Conservation (phyloP, 2,329 filamentous ascomycete species). For the Thermochaetoides dissita region DNA sequence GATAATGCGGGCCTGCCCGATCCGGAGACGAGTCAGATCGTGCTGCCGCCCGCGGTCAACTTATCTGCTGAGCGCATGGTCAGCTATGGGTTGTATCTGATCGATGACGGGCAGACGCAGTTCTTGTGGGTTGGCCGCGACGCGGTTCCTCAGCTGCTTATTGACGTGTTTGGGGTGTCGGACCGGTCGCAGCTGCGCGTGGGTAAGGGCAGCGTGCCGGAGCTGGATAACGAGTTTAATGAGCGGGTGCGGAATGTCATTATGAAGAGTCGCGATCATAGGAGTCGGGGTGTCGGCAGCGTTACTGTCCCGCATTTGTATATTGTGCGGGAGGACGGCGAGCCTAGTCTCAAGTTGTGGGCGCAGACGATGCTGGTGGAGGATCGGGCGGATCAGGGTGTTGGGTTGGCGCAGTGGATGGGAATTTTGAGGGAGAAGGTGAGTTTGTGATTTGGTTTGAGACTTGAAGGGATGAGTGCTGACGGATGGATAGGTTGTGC, state of each 20-base stretch:
- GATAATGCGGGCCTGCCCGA: slow-evolving; percentile 81
- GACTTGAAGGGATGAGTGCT: too few species aligned
- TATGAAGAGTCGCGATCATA: slow-evolving; percentile 82
- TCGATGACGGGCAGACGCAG: slow-evolving; percentile 94
- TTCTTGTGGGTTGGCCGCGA: slow-evolving; percentile 95
- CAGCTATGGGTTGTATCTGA: slow-evolving; percentile 83
- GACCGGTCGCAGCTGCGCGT: slow-evolving; percentile 77
- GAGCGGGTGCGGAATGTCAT: slow-evolving; percentile 82
- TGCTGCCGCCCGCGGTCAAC: slow-evolving; percentile 72
- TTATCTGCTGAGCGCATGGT: slow-evolving; percentile 78
- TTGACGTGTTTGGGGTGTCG: slow-evolving; percentile 78
- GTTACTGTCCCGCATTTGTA: slow-evolving; percentile 90
- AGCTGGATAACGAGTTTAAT: slow-evolving; percentile 91
- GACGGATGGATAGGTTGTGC: too few species aligned
- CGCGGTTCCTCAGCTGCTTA: slow-evolving; percentile 73
- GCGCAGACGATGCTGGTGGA: slow-evolving; percentile 92
- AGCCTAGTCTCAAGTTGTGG: slow-evolving; percentile 90
- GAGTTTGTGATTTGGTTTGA: slow-evolving; percentile 9
- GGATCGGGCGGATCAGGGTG: slow-evolving; percentile 83
- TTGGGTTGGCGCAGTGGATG: slow-evolving; percentile 89
- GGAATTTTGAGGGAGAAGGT: slow-evolving; percentile 91
- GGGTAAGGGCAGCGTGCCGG: slow-evolving; percentile 75
- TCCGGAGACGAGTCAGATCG: slow-evolving; percentile 72
- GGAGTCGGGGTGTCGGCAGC: slow-evolving; percentile 75
- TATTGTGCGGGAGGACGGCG: slow-evolving; percentile 85